Evolutionary conservation across 495 filamentous ascomycete genomes (phyloP).

Genomic region (Podospora anserina): DNA sequence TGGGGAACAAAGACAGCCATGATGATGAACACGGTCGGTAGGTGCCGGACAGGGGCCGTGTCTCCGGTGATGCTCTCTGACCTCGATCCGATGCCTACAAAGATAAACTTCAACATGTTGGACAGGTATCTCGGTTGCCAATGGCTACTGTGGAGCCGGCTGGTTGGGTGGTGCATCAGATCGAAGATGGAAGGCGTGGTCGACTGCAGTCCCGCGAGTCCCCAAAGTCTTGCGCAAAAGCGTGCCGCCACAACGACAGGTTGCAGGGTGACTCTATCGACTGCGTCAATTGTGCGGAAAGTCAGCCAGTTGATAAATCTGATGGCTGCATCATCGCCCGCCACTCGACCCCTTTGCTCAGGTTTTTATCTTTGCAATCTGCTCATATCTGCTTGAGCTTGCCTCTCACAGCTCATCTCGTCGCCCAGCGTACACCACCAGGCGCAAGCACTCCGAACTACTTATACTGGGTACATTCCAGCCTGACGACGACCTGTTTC

Average conservation of each 20-base stretch:
- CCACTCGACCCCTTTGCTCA: background rate
- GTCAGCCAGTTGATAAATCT: slow-evolving; percentile 24
- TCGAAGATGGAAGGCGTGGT: background rate
- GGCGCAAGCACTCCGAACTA: background rate
- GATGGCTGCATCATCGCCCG: background rate
- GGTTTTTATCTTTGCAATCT: background rate
- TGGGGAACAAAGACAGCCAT: background rate
- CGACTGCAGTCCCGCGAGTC: background rate
- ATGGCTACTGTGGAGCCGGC: background rate
- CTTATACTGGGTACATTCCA: background rate
- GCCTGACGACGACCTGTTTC: background rate
- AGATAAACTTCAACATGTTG: background rate
- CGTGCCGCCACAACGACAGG: background rate
- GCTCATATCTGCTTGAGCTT: background rate
- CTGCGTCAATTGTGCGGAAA: slow-evolving; percentile 35
- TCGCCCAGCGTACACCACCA: background rate
- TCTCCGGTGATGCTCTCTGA: background rate
- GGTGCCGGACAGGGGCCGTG: background rate
- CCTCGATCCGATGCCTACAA: background rate
- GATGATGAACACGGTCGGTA: background rate
- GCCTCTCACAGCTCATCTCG: background rate
- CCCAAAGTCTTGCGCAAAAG: background rate
- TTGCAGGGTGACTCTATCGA: background rate
- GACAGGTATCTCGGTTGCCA: background rate
- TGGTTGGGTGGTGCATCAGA: background rate